Base-by-base conservation (phyloP, 345 rosid species). In the Nasturtium officinale region DNA sequence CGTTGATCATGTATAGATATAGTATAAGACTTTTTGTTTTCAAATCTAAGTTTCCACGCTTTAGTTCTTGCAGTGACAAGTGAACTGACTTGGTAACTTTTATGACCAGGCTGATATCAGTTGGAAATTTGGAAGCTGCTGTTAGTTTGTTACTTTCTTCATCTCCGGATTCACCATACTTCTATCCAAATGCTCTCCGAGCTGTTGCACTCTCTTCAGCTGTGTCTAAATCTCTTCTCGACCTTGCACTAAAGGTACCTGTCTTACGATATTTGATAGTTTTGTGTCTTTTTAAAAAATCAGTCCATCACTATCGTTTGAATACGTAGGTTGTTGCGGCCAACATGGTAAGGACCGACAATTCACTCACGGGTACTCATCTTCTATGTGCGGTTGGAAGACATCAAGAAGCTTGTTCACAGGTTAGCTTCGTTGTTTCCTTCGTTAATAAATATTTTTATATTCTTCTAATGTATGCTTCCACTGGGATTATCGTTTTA, bases 391-490 rank as follows among this genome's bases (percentile, higher is more conserved):
- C 97, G 13, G 98, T 94, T 64, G 98, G 98, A 74, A 89, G 96
- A 76, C 82, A 94, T 80, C 98, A 89, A 73, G 98, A 94, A 82
- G 97, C 98, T 72, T 94, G 98, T 86, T 94, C 98, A 58, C 98
- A 94, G 97, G 96, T 91, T 80, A 60, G 81, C 54, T 66, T 79
- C 61, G 45, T 54, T 65, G 64, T 66, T 67, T 32, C 45, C 50
- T 67, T 52, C 9, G 10, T 40, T 47, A 64, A 48, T 32, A 52
- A 28, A 43, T 43, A 52, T 30, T 26, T 42, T 62, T n/a, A 51
- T 52, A 30, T 25, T 57, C 59, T 28, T 47, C 71, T 33, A 65
- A 73, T 45, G 28, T 64, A 50, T 50, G 32, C 42, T 50, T 71
- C 61, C 7, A 20, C 21, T 40, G 26, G 28, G 26, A 38, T 52